A percentile compares a stretch with the other conserved stretches of the same genome.
These are phyloP conservation scores for Polychaeton citri DNA, from an alignment of 2,329 filamentous ascomycete species.

Conservation along the genomic window DNA sequence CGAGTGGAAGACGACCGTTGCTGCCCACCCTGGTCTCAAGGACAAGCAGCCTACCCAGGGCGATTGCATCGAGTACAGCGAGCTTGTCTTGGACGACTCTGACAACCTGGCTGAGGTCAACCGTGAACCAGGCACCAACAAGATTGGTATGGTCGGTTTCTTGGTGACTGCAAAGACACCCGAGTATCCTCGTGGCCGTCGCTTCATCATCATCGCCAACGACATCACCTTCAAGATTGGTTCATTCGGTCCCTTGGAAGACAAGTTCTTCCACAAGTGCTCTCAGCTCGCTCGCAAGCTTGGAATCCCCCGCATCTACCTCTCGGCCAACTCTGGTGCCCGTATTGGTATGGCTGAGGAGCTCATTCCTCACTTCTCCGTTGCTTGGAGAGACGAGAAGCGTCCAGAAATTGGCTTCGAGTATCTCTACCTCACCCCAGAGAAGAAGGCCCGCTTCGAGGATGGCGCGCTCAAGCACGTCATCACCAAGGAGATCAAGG, in stretches of 20 bases:
- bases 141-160: slow-evolving; percentile 97
- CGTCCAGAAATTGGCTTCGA: slow-evolving; percentile 87
- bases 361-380: slow-evolving; percentile 91
- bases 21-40: slow-evolving; percentile 58
- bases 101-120: slow-evolving; percentile 88
- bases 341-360: slow-evolving; percentile 94
- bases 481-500: slow-evolving; percentile 74
- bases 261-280: slow-evolving; percentile 98
- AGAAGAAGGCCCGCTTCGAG: slow-evolving; percentile 75
- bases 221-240: slow-evolving; percentile 99
- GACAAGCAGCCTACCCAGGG: slow-evolving; percentile 73
- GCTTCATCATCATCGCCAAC: slow-evolving; percentile 95
- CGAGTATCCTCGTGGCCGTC: slow-evolving; percentile 83
- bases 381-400: slow-evolving; percentile 79
- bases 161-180: slow-evolving; percentile 87
- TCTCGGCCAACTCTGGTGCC: slow-evolving; percentile 97
- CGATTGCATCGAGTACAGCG: slow-evolving; percentile 86
- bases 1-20: slow-evolving; percentile 67
- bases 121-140: slow-evolving; percentile 89
- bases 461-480: slow-evolving; percentile 61
- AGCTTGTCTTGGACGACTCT: slow-evolving; percentile 87
- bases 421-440: slow-evolving; percentile 85
- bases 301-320: slow-evolving; percentile 90
- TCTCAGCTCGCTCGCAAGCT: slow-evolving; percentile 88
- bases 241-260: slow-evolving; percentile 90